These are phyloP conservation scores for Tetrahymena thermophila DNA, from an alignment of 73 alveolate species.

Conservation along the genomic window DNA sequence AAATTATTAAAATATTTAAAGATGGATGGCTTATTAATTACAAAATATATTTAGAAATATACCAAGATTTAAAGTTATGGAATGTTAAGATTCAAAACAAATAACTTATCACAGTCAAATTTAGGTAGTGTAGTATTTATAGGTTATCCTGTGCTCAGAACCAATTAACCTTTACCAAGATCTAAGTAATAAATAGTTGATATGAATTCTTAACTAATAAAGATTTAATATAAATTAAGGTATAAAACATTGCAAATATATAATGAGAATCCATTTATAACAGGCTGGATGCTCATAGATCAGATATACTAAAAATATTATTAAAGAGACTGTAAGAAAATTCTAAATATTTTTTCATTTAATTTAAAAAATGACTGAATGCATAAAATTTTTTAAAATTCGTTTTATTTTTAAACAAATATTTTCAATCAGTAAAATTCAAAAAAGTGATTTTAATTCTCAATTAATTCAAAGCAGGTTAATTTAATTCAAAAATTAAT, in stretches of 20 bases:
- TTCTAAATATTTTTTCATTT: neutral
- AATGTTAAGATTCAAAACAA: neutral
- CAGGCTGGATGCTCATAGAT: neutral
- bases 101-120: neutral
- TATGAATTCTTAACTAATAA: neutral
- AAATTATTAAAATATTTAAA: too few relatives aligned
- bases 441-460: too few relatives aligned
- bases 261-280: neutral
- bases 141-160: neutral
- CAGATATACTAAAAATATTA: neutral
- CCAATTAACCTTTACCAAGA: neutral
- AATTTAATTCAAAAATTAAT: too few relatives aligned
- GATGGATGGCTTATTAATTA: neutral
- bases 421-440: too few relatives aligned
- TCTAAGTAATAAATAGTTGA: neutral
- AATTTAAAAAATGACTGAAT: neutral
- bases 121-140: neutral
- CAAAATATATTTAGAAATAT: neutral
- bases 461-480: too few relatives aligned
- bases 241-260: neutral
- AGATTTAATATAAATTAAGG: neutral
- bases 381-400: too few relatives aligned
- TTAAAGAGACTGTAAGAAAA: neutral
- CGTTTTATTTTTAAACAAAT: too few relatives aligned
- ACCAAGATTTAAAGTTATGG: neutral